phyloP scores from a whole-genome alignment of 2,329 filamentous ascomycete genomes.

The Thelonectria olida region DNA sequence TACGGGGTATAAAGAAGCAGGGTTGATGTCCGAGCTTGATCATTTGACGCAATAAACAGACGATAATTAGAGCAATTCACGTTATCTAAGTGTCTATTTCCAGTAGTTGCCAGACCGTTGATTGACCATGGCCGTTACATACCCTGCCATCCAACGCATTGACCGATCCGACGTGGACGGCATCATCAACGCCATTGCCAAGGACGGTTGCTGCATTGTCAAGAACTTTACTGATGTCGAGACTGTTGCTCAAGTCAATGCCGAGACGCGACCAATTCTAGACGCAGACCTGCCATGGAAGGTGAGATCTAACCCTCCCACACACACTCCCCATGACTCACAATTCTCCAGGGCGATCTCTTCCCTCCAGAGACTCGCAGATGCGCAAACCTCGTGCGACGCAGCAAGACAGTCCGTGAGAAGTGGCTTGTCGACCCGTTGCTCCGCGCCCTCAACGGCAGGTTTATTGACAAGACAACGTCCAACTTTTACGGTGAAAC shows the following conservation, averaged over 20 bases:
- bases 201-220: slow-evolving; percentile 15
- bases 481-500: slow-evolving; percentile 17
- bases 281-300: slow-evolving; percentile 19
- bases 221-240: slow-evolving; percentile 14
- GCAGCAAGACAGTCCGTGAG: slow-evolving; percentile 13
- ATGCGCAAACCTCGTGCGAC: slow-evolving; percentile 12
- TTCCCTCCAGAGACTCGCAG: slow-evolving; percentile 14
- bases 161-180: slow-evolving; percentile 11
- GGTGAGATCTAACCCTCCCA: background rate
- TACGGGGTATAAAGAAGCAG: background rate
- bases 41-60: background rate
- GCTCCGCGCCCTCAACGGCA: slow-evolving; percentile 12
- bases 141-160: slow-evolving; percentile 13
- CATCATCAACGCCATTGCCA: slow-evolving; percentile 11
- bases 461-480: slow-evolving; percentile 15
- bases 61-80: background rate
- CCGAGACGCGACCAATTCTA: slow-evolving; percentile 14
- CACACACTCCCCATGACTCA: background rate
- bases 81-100: background rate
- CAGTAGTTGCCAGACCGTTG: background rate
- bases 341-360: slow-evolving; percentile 4
- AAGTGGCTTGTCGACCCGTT: slow-evolving; percentile 12
- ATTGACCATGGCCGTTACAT: slow-evolving; percentile 10
- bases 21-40: background rate
- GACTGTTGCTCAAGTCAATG: slow-evolving; percentile 10